Evolutionary conservation across 805 yeast species (phyloP).

Genomic region (Myxozyma sirexii): DNA sequence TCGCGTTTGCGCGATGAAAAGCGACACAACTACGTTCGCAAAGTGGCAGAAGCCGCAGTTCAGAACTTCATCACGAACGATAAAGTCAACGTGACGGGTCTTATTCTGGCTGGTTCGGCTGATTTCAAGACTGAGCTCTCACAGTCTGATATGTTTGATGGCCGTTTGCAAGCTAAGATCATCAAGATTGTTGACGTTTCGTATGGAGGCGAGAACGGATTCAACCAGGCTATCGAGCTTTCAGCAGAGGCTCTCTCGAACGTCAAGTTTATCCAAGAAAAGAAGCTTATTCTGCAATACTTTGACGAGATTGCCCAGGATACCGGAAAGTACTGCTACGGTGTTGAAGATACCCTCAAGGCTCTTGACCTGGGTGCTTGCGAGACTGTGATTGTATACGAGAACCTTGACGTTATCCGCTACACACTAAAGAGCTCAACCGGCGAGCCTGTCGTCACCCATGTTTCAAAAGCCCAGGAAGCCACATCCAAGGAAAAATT

Average conservation of each 20-base stretch:
- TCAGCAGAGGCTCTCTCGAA: conserved; percentile 96
- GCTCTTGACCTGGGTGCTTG: conserved; percentile 96
- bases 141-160: conserved; percentile 90
- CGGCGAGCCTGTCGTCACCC: conserved; percentile 72
- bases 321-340: conserved; percentile 96
- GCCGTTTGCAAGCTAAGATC: conserved; percentile 82
- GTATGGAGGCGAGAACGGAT: conserved; percentile 99
- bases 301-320: conserved; percentile 98
- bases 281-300: conserved; percentile 87
- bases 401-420: conserved; percentile 83
- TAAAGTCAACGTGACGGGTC: conserved; percentile 90
- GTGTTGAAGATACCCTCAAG: conserved; percentile 93
- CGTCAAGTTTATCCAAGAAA: conserved; percentile 97
- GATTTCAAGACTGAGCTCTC: conserved; percentile 96
- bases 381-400: conserved; percentile 89
- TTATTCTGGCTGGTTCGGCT: conserved; percentile 97
- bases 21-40: conserved; percentile 97
- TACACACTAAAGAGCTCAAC: conserved; percentile 82
- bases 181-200: conserved; percentile 94
- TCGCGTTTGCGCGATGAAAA: conserved; percentile 98
- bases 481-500: conserved; percentile 52
- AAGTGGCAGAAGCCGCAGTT: conserved; percentile 97
- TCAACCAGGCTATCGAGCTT: conserved; percentile 97
- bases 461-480: conserved; percentile 61
- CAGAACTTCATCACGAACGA: conserved; percentile 95